phyloP scores from a whole-genome alignment of 805 yeast species.

The Jamesozyma gamospora region DNA sequence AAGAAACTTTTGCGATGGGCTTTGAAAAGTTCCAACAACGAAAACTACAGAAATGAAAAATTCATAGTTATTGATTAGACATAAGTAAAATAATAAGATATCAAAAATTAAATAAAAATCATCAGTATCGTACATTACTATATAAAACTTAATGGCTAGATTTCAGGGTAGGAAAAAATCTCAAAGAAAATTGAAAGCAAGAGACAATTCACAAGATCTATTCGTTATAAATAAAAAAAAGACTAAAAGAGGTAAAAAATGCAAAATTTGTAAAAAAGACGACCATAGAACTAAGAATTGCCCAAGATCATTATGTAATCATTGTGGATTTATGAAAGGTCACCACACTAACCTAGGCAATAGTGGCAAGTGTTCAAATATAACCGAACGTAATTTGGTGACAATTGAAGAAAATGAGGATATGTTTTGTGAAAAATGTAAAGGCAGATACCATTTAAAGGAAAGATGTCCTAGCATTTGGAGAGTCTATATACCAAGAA shows the following conservation, averaged over 20 bases:
- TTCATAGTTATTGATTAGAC: too few relatives aligned
- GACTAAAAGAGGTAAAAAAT: slow-evolving; percentile 1
- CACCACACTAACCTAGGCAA: slow-evolving; percentile 2
- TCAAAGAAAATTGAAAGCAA: background rate
- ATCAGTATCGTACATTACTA: too few relatives aligned
- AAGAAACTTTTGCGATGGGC: too few relatives aligned
- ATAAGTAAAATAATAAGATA: too few relatives aligned
- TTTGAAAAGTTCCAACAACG: too few relatives aligned
- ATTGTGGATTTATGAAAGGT: slow-evolving; percentile 5
- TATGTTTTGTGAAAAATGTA: slow-evolving; percentile 2
- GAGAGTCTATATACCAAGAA: slow-evolving; percentile 55
- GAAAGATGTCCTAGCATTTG: slow-evolving; percentile 78
- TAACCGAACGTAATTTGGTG: background rate
- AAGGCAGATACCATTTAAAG: slow-evolving; percentile 43
- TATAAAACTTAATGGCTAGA: background rate
- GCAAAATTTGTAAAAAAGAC: slow-evolving; percentile 4
- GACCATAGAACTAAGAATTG: slow-evolving; percentile 6
- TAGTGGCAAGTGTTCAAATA: background rate
- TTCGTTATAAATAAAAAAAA: background rate
- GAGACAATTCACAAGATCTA: too few relatives aligned
- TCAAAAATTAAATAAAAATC: too few relatives aligned
- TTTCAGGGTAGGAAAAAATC: background rate
- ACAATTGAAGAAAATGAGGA: background rate
- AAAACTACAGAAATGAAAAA: too few relatives aligned
- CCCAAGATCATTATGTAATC: slow-evolving; percentile 3